These are phyloP conservation scores for Euptelea pleiosperma DNA, from an alignment of 164 flowering plant species.

Conservation along the genomic window DNA sequence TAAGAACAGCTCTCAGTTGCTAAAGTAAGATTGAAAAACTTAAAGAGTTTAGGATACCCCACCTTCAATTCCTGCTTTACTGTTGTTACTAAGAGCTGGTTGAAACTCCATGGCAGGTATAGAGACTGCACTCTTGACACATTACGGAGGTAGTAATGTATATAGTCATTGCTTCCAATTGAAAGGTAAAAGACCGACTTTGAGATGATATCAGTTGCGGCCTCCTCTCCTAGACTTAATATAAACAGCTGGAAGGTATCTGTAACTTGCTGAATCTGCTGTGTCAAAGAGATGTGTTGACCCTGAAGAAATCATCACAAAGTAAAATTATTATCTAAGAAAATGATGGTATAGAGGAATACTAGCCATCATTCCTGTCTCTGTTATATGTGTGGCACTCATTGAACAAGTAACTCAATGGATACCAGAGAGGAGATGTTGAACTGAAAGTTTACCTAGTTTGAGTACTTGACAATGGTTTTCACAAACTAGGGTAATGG, in stretches of 20 bases:
- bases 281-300: slow-evolving; percentile 66
- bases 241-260: slow-evolving; percentile 72
- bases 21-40: too few relatives aligned
- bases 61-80: slow-evolving; percentile 74
- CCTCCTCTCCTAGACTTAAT: slow-evolving; percentile 60
- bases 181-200: slow-evolving; percentile 73
- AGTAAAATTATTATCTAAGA: too few relatives aligned
- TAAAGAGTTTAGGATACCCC: background rate
- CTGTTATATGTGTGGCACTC: too few relatives aligned
- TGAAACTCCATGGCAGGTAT: slow-evolving; percentile 81
- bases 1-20: background rate
- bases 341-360: too few relatives aligned
- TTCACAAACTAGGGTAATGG: too few relatives aligned
- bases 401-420: too few relatives aligned
- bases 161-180: slow-evolving; percentile 81
- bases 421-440: too few relatives aligned
- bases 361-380: too few relatives aligned
- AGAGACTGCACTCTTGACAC: slow-evolving; percentile 61
- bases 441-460: too few relatives aligned
- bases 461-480: too few relatives aligned
- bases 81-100: slow-evolving; percentile 52
- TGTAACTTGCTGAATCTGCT: slow-evolving; percentile 76
- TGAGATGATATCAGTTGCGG: slow-evolving; percentile 50
- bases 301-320: slow-evolving; percentile 49
- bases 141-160: slow-evolving; percentile 79